A percentile compares a stretch with the other conserved stretches of the same genome.
phyloP scores from a whole-genome alignment of 1,284 basidiomycete species.

The Apiotrichum gracile region DNA sequence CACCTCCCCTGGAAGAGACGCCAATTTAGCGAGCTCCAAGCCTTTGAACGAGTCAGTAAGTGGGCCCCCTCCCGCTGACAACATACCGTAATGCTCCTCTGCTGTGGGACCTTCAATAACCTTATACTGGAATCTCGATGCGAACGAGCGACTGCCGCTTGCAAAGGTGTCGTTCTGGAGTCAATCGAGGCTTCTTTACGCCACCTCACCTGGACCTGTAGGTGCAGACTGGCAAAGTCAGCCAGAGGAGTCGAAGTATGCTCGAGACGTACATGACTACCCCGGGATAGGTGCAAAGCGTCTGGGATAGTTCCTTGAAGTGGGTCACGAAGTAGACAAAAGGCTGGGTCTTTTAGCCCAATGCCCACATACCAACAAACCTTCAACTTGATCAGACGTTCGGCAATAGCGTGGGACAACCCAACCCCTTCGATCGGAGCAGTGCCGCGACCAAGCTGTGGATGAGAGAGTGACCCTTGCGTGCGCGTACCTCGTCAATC shows the following conservation, averaged over 20 bases:
- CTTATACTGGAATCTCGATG: slow-evolving; percentile 72
- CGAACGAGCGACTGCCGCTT: no score
- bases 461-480: slow-evolving; percentile 12
- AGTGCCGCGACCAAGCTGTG: slow-evolving; percentile 60
- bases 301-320: slow-evolving; percentile 41
- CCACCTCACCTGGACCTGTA: slow-evolving; percentile 64
- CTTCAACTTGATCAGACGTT: slow-evolving; percentile 68
- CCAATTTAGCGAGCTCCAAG: slow-evolving; percentile 73
- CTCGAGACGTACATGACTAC: slow-evolving; percentile 20
- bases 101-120: slow-evolving; percentile 39
- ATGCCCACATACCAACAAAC: slow-evolving; percentile 45
- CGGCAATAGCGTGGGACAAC: slow-evolving; percentile 86
- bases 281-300: slow-evolving; percentile 29
- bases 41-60: slow-evolving; percentile 50
- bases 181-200: no score
- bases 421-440: slow-evolving; percentile 80
- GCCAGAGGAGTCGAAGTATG: not conserved
- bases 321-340: slow-evolving; percentile 88
- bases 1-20: slow-evolving; percentile 68
- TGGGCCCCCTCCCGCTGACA: no score
- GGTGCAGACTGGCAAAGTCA: slow-evolving; percentile 58
- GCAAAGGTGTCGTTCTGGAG: no score
- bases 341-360: slow-evolving; percentile 50
- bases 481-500: slow-evolving; percentile 75
- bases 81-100: slow-evolving; percentile 44